Conservation (phyloP, 176 grass and related monocot genomes). For the Oryza coarctata region DNA sequence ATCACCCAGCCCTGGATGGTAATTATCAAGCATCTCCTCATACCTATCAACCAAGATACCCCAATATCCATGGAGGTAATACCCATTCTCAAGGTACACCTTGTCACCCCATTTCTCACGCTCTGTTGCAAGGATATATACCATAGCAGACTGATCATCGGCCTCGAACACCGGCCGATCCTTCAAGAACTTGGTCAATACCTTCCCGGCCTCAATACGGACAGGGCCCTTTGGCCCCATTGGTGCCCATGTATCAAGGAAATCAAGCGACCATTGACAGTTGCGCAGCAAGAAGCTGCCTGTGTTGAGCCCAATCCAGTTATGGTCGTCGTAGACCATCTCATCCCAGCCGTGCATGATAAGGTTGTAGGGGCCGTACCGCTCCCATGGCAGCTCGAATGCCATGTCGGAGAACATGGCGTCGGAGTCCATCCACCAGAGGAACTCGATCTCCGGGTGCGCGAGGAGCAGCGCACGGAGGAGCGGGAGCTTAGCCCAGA, state of each 20-base stretch:
- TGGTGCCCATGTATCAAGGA: conserved; percentile 89
- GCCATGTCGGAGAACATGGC: conserved; percentile 99
- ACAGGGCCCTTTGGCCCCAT: conserved; percentile 98
- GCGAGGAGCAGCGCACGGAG: conserved; percentile 81
- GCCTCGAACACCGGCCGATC: conserved; percentile 98
- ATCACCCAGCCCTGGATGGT: conserved; percentile 93
- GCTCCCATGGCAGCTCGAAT: conserved; percentile 95
- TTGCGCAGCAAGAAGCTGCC: conserved; percentile 95
- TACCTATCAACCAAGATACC: conserved; percentile 92
- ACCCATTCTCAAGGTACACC: conserved; percentile 90
- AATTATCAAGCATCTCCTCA: conserved; percentile 97
- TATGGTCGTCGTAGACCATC: conserved; percentile 96
- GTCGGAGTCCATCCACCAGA: conserved; percentile 99
- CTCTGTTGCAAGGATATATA: conserved; percentile 88
- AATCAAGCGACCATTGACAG: conserved; percentile 95
- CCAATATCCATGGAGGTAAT: conserved; percentile 99
- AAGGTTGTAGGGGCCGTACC: conserved; percentile 76
- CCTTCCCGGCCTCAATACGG: conserved; percentile 75
- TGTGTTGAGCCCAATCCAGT: conserved; percentile 98
- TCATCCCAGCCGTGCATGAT: conserved; percentile 94
- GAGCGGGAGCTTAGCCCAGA: conserved; percentile 97
- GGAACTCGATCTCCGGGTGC: conserved; percentile 93
- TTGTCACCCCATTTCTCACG: conserved; percentile 79
- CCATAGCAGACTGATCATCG: conserved; percentile 99
- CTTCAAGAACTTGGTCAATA: conserved; percentile 79